phyloP scores from a whole-genome alignment of 75 land plant species.

The Ceratopteris richardii region DNA sequence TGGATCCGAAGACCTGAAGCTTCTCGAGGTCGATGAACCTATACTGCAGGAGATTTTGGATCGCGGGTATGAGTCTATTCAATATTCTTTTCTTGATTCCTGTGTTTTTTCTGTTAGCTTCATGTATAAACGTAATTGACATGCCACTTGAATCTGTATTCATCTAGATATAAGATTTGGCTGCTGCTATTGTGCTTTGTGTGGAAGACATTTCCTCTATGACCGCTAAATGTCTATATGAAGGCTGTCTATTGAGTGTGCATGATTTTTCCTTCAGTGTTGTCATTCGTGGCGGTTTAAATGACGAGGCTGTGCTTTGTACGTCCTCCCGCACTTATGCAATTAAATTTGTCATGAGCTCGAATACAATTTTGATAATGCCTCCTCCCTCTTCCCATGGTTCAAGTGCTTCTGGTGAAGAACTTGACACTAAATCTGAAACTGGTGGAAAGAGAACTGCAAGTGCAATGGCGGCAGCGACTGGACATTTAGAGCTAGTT shows the following conservation, averaged over 20 bases:
- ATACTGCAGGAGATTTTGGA: slow-evolving; percentile 58
- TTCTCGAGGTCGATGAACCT: slow-evolving; percentile 78
- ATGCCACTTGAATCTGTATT: background rate
- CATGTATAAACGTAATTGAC: background rate
- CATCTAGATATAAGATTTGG: too few relatives aligned
- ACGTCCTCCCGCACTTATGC: slow-evolving; percentile 68
- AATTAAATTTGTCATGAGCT: slow-evolving; percentile 84
- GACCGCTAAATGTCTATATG: too few relatives aligned
- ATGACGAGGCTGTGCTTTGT: slow-evolving; percentile 92
- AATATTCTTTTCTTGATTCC: slow-evolving; percentile 1
- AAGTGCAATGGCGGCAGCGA: slow-evolving; percentile 48
- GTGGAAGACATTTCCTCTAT: too few relatives aligned
- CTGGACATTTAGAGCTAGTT: slow-evolving; percentile 71
- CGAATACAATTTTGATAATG: slow-evolving; percentile 75
- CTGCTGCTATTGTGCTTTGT: too few relatives aligned
- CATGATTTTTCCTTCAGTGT: slow-evolving; percentile 34
- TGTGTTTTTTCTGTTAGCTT: background rate
- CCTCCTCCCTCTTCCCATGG: slow-evolving; percentile 54
- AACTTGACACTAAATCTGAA: background rate
- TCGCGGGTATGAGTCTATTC: slow-evolving; percentile 36
- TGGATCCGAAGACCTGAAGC: slow-evolving; percentile 54
- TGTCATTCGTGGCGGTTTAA: slow-evolving; percentile 52
- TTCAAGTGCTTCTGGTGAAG: too few relatives aligned
- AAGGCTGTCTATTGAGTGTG: too few relatives aligned
- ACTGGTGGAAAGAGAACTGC: slow-evolving; percentile 5